These are phyloP conservation scores for Elymus sibiricus DNA, from an alignment of 176 grass and related monocot species.

Conservation along the genomic window DNA sequence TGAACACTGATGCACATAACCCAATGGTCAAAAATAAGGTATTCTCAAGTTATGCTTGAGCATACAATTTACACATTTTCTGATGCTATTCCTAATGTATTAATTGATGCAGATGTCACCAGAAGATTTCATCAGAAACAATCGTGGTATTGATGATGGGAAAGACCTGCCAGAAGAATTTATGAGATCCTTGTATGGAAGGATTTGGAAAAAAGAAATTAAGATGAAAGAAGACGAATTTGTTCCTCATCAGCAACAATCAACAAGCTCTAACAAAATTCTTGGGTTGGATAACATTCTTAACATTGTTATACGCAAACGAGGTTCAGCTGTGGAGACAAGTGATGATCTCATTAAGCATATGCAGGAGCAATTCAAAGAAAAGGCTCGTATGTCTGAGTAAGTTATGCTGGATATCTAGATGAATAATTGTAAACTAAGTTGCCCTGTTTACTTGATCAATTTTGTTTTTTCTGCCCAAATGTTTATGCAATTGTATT, in stretches of 20 bases:
- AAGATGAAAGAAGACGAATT: constrained; percentile 99
- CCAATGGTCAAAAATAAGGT: constrained; percentile 99
- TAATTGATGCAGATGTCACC: constrained; percentile 83
- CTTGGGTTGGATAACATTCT: constrained; percentile 97
- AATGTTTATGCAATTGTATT: not conserved
- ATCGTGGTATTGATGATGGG: constrained; percentile 93
- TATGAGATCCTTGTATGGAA: constrained; percentile 96
- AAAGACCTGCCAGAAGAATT: constrained; percentile 96
- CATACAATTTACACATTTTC: not conserved
- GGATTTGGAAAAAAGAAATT: constrained; percentile 94
- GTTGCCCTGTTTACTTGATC: constrained; percentile 9
- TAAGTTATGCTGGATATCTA: constrained; percentile 45
- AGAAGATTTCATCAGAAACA: constrained; percentile 99
- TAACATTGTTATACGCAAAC: constrained; percentile 93
- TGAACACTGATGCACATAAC: constrained; percentile 98
- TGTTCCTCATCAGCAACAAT: constrained; percentile 80
- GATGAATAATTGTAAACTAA: constrained; percentile 15
- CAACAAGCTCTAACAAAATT: constrained; percentile 87
- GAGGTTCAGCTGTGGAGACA: constrained; percentile 77
- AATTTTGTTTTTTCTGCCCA: constrained; percentile 11
- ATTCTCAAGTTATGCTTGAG: constrained; percentile 27
- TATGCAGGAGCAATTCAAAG: constrained; percentile 99
- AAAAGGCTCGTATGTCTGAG: constrained; percentile 98
- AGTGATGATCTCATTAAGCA: constrained; percentile 97
- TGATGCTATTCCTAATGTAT: constrained; percentile 23